These are phyloP conservation scores for Podaxis sp. DNA, from an alignment of 768 basidiomycete genomes.

Conservation along the genomic window DNA sequence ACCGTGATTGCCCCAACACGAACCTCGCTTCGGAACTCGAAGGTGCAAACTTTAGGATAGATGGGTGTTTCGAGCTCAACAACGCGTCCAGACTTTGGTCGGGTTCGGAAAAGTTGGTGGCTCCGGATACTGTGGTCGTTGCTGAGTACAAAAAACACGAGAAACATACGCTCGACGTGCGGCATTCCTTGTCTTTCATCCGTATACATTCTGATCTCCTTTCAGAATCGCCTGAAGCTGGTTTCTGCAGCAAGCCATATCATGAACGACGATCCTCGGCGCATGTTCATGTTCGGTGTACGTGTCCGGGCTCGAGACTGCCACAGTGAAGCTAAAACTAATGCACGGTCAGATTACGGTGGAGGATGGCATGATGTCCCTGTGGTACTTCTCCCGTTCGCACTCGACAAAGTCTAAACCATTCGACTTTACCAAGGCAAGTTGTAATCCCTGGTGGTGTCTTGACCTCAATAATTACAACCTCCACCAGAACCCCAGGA, in stretches of 20 bases:
- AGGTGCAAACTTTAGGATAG: not conserved
- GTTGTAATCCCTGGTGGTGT: not conserved
- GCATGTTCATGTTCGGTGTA: slow-evolving; percentile 24
- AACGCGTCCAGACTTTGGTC: no score
- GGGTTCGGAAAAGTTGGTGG: not conserved
- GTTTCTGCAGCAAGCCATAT: slow-evolving; percentile 18
- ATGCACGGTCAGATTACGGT: slow-evolving; percentile 17
- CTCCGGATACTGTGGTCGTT: not conserved
- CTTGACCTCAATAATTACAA: not conserved
- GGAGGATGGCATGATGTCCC: slow-evolving; percentile 13
- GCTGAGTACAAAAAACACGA: not conserved
- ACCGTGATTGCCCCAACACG: not conserved
- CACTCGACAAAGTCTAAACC: slow-evolving; percentile 17
- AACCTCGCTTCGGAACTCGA: not conserved
- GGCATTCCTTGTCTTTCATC: not conserved
- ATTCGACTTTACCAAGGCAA: slow-evolving; percentile 17
- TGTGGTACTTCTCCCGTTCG: slow-evolving; percentile 23
- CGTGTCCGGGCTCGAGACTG: not conserved
- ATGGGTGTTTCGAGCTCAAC: not conserved
- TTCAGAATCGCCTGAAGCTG: slow-evolving; percentile 14
- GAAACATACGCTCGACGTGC: not conserved
- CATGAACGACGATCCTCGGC: slow-evolving; percentile 26
- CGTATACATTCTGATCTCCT: not conserved
- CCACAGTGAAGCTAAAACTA: not conserved
- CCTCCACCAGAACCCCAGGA: slow-evolving; percentile 15